Conservation (phyloP, 2,329 filamentous ascomycete species). For the Dothideomycetes sp. region DNA sequence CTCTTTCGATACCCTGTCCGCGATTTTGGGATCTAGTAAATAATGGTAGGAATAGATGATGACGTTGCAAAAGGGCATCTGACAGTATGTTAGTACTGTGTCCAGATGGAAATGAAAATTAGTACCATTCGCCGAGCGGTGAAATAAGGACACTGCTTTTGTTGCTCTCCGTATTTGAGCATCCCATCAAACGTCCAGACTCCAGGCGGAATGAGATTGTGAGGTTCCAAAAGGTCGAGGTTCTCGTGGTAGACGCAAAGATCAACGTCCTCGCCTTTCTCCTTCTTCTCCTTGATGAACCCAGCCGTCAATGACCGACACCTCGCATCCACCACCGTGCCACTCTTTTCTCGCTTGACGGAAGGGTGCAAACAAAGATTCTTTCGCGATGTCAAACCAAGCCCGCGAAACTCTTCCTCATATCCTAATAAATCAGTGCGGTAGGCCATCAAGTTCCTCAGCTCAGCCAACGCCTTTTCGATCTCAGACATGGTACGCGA, state of each 20-base stretch:
- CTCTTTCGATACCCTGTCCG: constrained; percentile 86
- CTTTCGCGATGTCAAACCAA: constrained; percentile 91
- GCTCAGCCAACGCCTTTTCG: constrained; percentile 86
- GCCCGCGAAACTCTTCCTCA: constrained; percentile 82
- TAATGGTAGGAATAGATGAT: constrained; percentile 99
- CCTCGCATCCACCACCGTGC: constrained; percentile 83
- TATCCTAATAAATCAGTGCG: constrained; percentile 78
- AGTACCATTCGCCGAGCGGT: constrained; percentile 72
- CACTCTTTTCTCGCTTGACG: constrained; percentile 93
- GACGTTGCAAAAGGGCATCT: constrained; percentile 96
- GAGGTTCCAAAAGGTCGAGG: constrained; percentile 84
- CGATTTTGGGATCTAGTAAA: constrained; percentile 93
- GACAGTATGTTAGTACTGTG: not conserved
- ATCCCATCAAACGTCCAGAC: constrained; percentile 93
- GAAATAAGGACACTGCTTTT: constrained; percentile 97
- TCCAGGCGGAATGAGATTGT: constrained; percentile 87
- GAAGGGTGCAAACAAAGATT: constrained; percentile 94
- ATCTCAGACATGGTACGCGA: constrained; percentile 99
- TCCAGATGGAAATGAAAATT: not conserved
- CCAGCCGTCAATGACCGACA: constrained; percentile 92
- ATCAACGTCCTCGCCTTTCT: constrained; percentile 86
- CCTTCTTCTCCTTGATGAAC: constrained; percentile 96
- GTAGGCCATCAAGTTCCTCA: constrained; percentile 92
- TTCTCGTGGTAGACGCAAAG: constrained; percentile 97
- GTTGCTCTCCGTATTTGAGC: constrained; percentile 78